Conservation (phyloP, 1,139 yeast genomes). For the Petasospora fabianii region DNA sequence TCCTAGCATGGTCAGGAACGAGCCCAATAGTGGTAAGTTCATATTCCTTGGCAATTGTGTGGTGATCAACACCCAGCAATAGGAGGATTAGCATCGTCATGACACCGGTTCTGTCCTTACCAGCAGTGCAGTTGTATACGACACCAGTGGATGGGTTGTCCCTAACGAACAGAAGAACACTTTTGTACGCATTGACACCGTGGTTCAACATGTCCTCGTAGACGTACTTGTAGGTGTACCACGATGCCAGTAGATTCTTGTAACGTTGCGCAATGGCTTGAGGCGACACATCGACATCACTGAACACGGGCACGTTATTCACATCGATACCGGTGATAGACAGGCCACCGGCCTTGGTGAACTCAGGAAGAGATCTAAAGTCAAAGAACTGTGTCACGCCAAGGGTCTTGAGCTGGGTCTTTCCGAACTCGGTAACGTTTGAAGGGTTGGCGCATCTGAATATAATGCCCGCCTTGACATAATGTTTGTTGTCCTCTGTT, state of each 20-base stretch:
- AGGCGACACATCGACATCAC: constrained; percentile 58
- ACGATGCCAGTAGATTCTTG: constrained; percentile 52
- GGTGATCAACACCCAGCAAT: constrained; percentile 63
- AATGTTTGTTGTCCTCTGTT: constrained; percentile 32
- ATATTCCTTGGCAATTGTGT: constrained; percentile 66
- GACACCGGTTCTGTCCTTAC: constrained; percentile 86
- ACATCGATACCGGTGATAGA: constrained; percentile 45
- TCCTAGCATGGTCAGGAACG: constrained; percentile 42
- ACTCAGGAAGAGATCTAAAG: constrained; percentile 62
- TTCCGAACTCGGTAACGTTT: constrained; percentile 46
- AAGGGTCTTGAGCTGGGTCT: constrained; percentile 37
- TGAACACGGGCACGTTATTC: constrained; percentile 58
- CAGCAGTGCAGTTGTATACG: constrained; percentile 78
- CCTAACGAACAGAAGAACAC: constrained; percentile 50
- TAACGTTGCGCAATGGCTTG: constrained; percentile 58
- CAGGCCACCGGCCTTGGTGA: constrained; percentile 47
- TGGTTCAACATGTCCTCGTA: constrained; percentile 57
- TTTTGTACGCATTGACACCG: constrained; percentile 44
- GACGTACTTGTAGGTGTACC: constrained; percentile 62
- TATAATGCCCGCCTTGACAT: constrained; percentile 52
- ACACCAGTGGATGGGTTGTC: constrained; percentile 50
- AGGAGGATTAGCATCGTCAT: constrained; percentile 63
- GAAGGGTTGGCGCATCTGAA: constrained; percentile 66
- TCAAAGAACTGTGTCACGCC: constrained; percentile 62
- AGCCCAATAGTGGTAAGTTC: constrained; percentile 72